Evolutionary conservation across 73 alveolate species (phyloP).

Genomic region (Breviolum minutum): DNA sequence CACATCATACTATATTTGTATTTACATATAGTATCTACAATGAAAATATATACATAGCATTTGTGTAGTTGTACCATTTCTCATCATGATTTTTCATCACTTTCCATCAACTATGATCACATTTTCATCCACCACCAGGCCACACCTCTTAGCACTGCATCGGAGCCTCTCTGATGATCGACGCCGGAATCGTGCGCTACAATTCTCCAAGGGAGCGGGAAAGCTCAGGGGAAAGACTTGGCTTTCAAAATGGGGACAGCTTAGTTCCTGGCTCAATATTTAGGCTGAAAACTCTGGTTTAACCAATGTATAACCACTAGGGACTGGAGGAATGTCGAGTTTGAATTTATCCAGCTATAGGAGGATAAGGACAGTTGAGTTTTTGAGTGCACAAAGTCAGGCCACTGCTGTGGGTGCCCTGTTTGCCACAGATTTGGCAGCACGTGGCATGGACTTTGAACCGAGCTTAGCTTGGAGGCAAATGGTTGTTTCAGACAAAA

Average conservation of each 20-base stretch:
- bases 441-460: constrained; percentile 85
- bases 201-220: constrained; percentile 68
- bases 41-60: no score
- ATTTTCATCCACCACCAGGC: not conserved
- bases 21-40: no score
- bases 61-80: no score
- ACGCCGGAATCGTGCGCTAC: constrained; percentile 54
- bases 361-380: not conserved
- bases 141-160: constrained; percentile 72
- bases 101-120: no score
- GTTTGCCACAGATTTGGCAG: constrained; percentile 82
- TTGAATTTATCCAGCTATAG: no score
- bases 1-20: no score
- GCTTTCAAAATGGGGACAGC: not conserved
- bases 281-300: not conserved
- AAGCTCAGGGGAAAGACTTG: not conserved
- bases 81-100: not conserved
- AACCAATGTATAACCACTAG: not conserved
- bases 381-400: not conserved
- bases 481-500: not conserved
- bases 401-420: constrained; percentile 63
- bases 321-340: not conserved
- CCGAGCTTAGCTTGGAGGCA: not conserved
- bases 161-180: constrained; percentile 88
- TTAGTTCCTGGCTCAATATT: not conserved